Evolutionary conservation across 495 filamentous ascomycete species (phyloP), one percentile per base, ranked within the genome.

Genomic region (Penicillium lagena): DNA sequence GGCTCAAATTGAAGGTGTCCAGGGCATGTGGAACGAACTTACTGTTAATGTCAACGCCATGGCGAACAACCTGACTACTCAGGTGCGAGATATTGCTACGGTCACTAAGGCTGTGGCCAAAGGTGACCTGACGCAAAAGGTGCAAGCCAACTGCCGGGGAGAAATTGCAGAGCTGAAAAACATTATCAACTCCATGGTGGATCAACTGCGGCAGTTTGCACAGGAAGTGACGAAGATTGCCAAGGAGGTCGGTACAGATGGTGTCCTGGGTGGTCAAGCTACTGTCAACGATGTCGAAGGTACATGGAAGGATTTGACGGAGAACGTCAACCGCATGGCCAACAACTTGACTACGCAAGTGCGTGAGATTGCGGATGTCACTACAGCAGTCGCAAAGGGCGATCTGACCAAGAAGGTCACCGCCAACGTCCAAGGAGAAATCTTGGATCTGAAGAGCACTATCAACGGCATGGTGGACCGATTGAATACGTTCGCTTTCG

Each of bases 401-500:
- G 93, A 99, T 61, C 70, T 99, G 50, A 94, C 86, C 51, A 87
- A 91, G 66, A 97, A 96, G 70, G 94, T 99, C 52, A 86, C 86
- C 9, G 94, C 95, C 42, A 90, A 97, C 52, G 94, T 94, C 35
- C 85, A 94, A 57, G 93, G 93, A 54, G 93, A 99, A 64, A 99
- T 99, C 51, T 67, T 95, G 37, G 85, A 87, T 58, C 72, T 99
- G 35, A 99, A 99, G 72, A 87, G 87, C 55, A 99, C 93, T 1
- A 99, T 99, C 67, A 99, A 99, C 59, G 89, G 88, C 64, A 99
- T 99, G 93, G 93, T 99, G 57, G 94, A 99, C 64, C 82, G 89
- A 50, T 79, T 99, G 7, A 89, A 94, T 48, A 96, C 89, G 1
- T 99, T 99, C 52, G 93, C 93, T 14, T 93, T 93, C 46, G 94